Conservation (phyloP, 2,329 filamentous ascomycete genomes). For the Diplodia sapinea region DNA sequence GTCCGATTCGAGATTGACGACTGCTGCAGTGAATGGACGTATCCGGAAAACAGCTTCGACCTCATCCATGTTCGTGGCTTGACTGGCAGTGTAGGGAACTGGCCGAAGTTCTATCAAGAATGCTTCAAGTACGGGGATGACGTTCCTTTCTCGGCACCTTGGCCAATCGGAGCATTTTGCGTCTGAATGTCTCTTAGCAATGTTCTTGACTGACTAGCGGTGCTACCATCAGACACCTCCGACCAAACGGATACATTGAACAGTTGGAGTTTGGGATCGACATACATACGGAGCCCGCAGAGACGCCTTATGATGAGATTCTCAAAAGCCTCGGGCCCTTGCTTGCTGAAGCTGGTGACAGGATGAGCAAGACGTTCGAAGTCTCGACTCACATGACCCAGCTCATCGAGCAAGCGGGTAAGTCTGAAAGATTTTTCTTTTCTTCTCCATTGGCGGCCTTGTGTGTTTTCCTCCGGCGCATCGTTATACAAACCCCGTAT, state of each 20-base stretch:
- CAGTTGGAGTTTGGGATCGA: conserved; percentile 48
- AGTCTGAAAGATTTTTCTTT: background rate
- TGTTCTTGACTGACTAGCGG: background rate
- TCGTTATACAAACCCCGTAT: no score
- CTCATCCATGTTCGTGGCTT: conserved; percentile 50
- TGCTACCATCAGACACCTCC: conserved; percentile 39
- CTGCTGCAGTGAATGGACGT: conserved; percentile 49
- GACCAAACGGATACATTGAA: conserved; percentile 50
- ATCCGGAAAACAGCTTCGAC: conserved; percentile 46
- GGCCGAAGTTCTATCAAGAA: conserved; percentile 49
- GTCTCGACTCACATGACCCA: conserved; percentile 40
- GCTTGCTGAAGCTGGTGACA: conserved; percentile 34
- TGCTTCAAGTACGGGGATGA: conserved; percentile 31
- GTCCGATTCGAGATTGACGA: conserved; percentile 55
- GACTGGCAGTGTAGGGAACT: conserved; percentile 50
- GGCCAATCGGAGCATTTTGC: background rate
- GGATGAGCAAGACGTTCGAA: conserved; percentile 40
- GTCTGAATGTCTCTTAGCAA: background rate
- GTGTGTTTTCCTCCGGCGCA: no score
- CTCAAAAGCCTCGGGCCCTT: conserved; percentile 8
- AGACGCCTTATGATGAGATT: conserved; percentile 34
- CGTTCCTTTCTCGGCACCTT: background rate
- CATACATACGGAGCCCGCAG: conserved; percentile 35
- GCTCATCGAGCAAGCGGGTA: conserved; percentile 33
- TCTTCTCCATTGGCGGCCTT: background rate